Percentiles rank a stretch among this genome's conserved stretches.
phyloP scores from a whole-genome alignment of 2,329 filamentous ascomycete species.

The Aspergillus sp. region DNA sequence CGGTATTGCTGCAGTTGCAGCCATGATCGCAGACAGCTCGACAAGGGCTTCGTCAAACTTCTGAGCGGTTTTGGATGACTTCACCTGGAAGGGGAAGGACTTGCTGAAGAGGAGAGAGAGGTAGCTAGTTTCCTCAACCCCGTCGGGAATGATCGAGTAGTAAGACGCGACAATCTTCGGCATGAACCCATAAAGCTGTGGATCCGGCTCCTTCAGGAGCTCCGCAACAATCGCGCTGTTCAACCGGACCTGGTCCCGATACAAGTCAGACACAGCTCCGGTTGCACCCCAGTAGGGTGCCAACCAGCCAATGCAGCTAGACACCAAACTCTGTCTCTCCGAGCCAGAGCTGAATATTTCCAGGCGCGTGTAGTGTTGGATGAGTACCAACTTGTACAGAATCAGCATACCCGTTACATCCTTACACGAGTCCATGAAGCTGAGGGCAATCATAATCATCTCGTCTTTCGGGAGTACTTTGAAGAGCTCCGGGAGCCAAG shows the following conservation, averaged over 20 bases:
- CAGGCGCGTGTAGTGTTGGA: conserved; percentile 84
- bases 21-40: conserved; percentile 83
- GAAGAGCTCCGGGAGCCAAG: conserved; percentile 89
- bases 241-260: conserved; percentile 86
- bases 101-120: conserved; percentile 89
- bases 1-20: conserved; percentile 72
- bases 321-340: conserved; percentile 68
- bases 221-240: conserved; percentile 91
- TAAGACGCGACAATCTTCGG: conserved; percentile 91
- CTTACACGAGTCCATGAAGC: conserved; percentile 89
- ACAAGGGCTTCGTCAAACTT: conserved; percentile 83
- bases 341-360: conserved; percentile 77
- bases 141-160: conserved; percentile 67
- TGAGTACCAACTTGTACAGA: conserved; percentile 85
- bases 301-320: conserved; percentile 86
- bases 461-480: conserved; percentile 76
- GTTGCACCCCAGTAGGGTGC: conserved; percentile 86
- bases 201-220: conserved; percentile 72
- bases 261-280: conserved; percentile 73
- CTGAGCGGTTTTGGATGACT: conserved; percentile 57
- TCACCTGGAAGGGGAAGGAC: conserved; percentile 81
- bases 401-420: conserved; percentile 86
- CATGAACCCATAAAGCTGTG: conserved; percentile 83
- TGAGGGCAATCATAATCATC: conserved; percentile 84
- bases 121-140: conserved; percentile 54